A percentile compares a stretch with the other conserved stretches of the same genome.
Conservation (phyloP, 768 basidiomycete species). For the Xerocomus spinulosus region DNA sequence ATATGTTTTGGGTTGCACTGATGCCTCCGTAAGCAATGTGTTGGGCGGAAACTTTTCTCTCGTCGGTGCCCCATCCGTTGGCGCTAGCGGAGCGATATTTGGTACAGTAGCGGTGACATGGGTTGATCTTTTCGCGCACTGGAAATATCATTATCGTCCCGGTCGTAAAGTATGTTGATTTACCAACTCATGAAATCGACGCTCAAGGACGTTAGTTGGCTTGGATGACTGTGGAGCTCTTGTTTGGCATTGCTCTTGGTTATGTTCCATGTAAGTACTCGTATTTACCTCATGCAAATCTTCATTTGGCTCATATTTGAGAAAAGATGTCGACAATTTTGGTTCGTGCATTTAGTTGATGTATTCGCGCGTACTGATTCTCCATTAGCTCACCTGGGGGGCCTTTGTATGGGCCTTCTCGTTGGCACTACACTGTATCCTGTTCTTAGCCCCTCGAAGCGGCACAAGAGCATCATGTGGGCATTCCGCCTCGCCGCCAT, state of each 20-base stretch:
- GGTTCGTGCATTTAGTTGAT: conserved; percentile 38
- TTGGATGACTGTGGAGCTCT: conserved; percentile 81
- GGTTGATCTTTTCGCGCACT: conserved; percentile 90
- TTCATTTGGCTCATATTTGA: conserved; percentile 16
- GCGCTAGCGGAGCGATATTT: conserved; percentile 92
- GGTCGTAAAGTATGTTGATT: conserved; percentile 56
- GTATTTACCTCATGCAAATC: background rate
- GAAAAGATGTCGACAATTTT: conserved; percentile 83
- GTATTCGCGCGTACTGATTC: background rate
- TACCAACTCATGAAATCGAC: background rate
- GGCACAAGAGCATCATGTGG: conserved; percentile 72
- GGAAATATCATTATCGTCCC: conserved; percentile 84
- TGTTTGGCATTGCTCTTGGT: conserved; percentile 81
- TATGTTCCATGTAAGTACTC: conserved; percentile 69
- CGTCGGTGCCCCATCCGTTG: conserved; percentile 83
- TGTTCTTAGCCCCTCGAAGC: conserved; percentile 74
- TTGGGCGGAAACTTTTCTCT: conserved; percentile 92
- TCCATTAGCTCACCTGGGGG: conserved; percentile 75
- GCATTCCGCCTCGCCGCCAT: conserved; percentile 66
- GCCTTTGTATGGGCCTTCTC: conserved; percentile 80
- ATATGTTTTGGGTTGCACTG: background rate
- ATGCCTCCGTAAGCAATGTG: conserved; percentile 53
- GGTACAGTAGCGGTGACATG: conserved; percentile 81
- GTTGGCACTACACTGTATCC: conserved; percentile 84
- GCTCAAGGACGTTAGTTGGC: conserved; percentile 48